Conservation (phyloP, 768 basidiomycete genomes). For the Leccinum ochraceum region DNA sequence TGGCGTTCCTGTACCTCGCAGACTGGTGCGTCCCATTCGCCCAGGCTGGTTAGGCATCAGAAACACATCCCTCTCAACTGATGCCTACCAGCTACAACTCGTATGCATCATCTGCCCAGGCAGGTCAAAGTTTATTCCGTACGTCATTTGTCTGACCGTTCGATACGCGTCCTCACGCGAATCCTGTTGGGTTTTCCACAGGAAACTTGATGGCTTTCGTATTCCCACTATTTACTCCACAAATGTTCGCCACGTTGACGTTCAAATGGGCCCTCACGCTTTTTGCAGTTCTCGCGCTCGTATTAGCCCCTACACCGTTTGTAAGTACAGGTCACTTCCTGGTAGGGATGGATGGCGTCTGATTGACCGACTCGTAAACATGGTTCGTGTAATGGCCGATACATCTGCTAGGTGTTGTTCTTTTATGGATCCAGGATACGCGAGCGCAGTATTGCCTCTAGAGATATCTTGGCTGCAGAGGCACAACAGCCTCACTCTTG, state of each 20-base stretch:
- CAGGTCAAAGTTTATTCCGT: slow-evolving; percentile 51
- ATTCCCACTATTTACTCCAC: slow-evolving; percentile 52
- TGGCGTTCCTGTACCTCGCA: slow-evolving; percentile 49
- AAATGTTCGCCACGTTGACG: slow-evolving; percentile 47
- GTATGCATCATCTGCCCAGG: slow-evolving; percentile 56
- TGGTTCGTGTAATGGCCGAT: background rate
- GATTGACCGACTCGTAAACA: background rate
- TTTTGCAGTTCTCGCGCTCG: slow-evolving; percentile 39
- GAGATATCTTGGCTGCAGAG: slow-evolving; percentile 21
- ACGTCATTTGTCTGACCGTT: slow-evolving; percentile 11
- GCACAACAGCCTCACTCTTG: background rate
- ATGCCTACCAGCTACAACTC: slow-evolving; percentile 36
- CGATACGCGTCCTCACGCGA: too few species aligned
- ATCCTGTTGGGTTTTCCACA: slow-evolving; percentile 10
- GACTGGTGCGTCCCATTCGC: slow-evolving; percentile 41
- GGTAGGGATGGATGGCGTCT: background rate
- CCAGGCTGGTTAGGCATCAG: background rate
- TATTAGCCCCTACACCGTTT: slow-evolving; percentile 47
- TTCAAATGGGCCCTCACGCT: slow-evolving; percentile 29
- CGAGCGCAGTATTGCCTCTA: slow-evolving; percentile 27
- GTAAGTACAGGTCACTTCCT: slow-evolving; percentile 26
- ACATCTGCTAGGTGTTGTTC: slow-evolving; percentile 24
- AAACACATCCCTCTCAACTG: background rate
- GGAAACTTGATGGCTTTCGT: slow-evolving; percentile 42
- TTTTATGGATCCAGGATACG: slow-evolving; percentile 35